Base-by-base conservation (phyloP, 306 rosid species). In the Lathyrus tuberosus region DNA sequence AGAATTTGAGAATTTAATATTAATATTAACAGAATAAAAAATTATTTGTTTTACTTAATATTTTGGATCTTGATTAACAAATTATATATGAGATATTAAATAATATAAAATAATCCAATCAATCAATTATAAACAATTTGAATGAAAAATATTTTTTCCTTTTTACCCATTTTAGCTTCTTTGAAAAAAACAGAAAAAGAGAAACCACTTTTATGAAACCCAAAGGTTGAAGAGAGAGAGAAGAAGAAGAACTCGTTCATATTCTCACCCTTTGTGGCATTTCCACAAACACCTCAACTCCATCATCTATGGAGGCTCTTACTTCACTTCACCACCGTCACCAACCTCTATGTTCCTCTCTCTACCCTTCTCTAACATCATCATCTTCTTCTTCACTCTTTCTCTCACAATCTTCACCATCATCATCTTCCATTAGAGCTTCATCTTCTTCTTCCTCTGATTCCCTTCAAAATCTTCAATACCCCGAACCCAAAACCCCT, bases 401-500 rank as follows among this genome's bases (percentile, higher is more conserved):
- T 72, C 75, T 72, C 65, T 56, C 77, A 3, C 62, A 68, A 24
- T 72, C 75, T 17, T 18, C 70, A 12, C 42, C 51, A 2, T 15
- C 65, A 10, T 67, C 72, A 0, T 30, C 81, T 68, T 72, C 76
- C 13, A 56, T 81, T 13, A 62, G 57, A 40, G 81, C 81, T 26
- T 67, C 57, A 14, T 18, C 82, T 16, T 59, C 71, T 20, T 2
- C 26, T 26, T 73, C 79, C 38, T 69, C 75, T 3, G 72, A 67
- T 5, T 18, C 65, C 7, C 48, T 18, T 10, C 77, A 51, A 35
- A 77, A 64, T 70, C 17, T 33, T 22, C 76, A 61, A 31, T n/a
- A 20, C 69, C 67, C 71, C 15, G 60, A 71, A 57, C 7, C 48
- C 48, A 62, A 62, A 44, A 16, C 43, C 3, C 49, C 53, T 26